phyloP scores from a whole-genome alignment of 2,329 filamentous ascomycete genomes.

The Dendryphion nanum region DNA sequence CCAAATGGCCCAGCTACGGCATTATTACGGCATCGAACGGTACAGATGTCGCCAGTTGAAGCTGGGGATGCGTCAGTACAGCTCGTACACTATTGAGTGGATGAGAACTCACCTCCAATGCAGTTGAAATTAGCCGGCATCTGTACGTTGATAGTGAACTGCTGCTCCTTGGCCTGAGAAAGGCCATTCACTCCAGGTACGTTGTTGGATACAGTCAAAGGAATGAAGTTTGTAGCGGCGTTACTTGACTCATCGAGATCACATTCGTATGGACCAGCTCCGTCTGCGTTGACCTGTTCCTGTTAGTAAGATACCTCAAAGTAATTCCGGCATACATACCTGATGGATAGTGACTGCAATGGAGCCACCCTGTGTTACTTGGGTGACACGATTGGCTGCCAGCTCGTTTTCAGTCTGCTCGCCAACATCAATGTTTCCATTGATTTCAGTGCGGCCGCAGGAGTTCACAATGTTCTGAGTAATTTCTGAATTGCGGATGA shows the following conservation, averaged over 20 bases:
- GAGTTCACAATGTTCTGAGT: conserved; percentile 38
- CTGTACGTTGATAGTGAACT: conserved; percentile 59
- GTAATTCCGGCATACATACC: conserved; percentile 9
- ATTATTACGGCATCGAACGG: conserved; percentile 62
- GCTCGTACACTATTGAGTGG: background rate
- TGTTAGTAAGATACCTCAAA: conserved; percentile 49
- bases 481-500: conserved; percentile 38
- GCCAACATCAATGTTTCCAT: conserved; percentile 39
- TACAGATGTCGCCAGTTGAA: conserved; percentile 60
- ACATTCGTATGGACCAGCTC: conserved; percentile 64
- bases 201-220: conserved; percentile 57
- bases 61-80: conserved; percentile 9
- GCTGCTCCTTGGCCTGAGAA: conserved; percentile 54
- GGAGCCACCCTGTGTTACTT: conserved; percentile 22
- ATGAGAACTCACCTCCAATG: conserved; percentile 42
- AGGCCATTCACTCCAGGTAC: conserved; percentile 59
- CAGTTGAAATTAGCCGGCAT: conserved; percentile 58
- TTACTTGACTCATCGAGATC: conserved; percentile 60
- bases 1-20: conserved; percentile 64
- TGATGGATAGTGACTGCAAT: conserved; percentile 47
- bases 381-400: conserved; percentile 28
- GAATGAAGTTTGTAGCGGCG: conserved; percentile 45
- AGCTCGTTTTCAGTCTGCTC: conserved; percentile 39
- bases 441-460: conserved; percentile 37
- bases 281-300: conserved; percentile 66